Base-by-base conservation (phyloP, 805 yeast genomes). In the Maudiozyma bulderi region DNA sequence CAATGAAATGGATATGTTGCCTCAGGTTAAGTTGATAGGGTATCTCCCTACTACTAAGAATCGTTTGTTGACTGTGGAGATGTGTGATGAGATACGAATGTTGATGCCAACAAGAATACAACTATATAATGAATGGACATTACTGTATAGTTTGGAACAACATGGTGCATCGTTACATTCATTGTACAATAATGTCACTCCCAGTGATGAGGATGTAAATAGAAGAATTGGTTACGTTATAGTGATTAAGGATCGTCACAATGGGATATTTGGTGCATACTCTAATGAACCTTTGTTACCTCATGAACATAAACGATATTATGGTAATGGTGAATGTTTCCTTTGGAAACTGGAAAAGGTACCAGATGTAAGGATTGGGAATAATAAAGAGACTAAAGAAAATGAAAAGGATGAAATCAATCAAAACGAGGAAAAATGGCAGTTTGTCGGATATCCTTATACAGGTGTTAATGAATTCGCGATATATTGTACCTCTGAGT, bases 311-410 rank as follows among this genome's bases (percentile, higher is more conserved):
- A 79, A 78, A 57, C 73, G 86, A 50, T 91, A 82, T 67, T 85
- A 82, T 57, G 99, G 99, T 0, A 90, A 90, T 67, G 96, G 97
- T 0, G 96, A 91, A 64, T 89, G 98, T 61, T 90, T 93, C 58
- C 72, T 91, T 26, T 91, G 96, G 96, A 85, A 82, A 54, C 60
- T 77, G n/a, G 85, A 79, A 52, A 66, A 61, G 32, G 72, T 73
- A 6, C 67, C 65, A 32, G 63, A 66, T 46, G 40, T 49, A n/a
- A 42, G n/a, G 13, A 40, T 46, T 8, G 39, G 41, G 2, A 47
- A 40, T 33, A 46, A 45, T 8, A 47, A 47, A 11, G 52, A 52
- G 20, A 52, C 44, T 6, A 35, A 43, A 5, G 14, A n/a, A 40
- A 35, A 38, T 20, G 28, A 37, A 11, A 37, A 48, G 52, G 54